phyloP scores from a whole-genome alignment of 441 rosid species.

The Gossypium davidsonii region DNA sequence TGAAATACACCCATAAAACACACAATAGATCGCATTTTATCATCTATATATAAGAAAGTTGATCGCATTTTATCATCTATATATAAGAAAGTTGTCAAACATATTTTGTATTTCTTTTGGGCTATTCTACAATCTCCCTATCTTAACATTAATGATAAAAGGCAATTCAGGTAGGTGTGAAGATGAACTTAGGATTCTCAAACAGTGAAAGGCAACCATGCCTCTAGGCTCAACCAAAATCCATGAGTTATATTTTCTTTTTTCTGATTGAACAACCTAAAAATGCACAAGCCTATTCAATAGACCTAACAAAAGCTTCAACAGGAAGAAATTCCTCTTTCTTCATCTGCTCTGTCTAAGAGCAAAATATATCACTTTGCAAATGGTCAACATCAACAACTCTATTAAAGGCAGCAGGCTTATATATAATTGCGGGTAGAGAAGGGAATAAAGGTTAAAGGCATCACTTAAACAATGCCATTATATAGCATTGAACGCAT shows the following conservation, averaged over 20 bases:
- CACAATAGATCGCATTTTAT: not conserved
- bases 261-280: not conserved
- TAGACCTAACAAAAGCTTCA: not conserved
- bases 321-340: not conserved
- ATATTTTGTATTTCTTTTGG: not conserved
- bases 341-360: not conserved
- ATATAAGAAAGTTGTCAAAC: not conserved
- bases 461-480: not conserved
- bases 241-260: not conserved
- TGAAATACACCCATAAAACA: not conserved
- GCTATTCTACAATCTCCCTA: conserved; percentile 4
- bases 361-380: not conserved
- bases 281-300: not conserved
- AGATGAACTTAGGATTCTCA: not conserved
- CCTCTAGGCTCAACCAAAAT: not conserved
- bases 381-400: conserved; percentile 3
- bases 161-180: not conserved
- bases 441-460: not conserved
- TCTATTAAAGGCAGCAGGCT: not conserved
- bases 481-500: not conserved
- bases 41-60: not conserved
- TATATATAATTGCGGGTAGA: not conserved
- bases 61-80: not conserved
- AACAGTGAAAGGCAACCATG: not conserved
- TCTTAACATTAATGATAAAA: not conserved